Base-by-base conservation (phyloP, 2,329 filamentous ascomycete genomes). In the Exophiala aquamarina region DNA sequence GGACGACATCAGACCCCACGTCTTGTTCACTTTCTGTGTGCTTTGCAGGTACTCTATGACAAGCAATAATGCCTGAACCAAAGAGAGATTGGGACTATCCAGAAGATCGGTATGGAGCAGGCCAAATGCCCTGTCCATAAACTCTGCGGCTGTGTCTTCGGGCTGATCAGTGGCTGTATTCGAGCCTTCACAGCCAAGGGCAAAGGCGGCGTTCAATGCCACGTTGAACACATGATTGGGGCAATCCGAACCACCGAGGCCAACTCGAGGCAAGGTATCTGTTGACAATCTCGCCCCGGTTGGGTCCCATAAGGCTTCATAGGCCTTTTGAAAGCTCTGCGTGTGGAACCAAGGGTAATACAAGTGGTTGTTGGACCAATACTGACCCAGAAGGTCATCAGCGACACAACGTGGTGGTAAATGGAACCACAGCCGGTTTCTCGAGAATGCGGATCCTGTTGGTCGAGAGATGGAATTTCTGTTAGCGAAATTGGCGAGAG, bases 301-400 rank as follows among this genome's bases (percentile, higher is more conserved):
- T 13, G 63, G 54, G 6, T 52, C 49, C 70, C 70, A 74, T 1
- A 75, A 55, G 26, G 61, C 66, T 23, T 66, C 56, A 37, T 73
- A 73, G 1, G 67, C 68, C 14, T 54, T 50, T 42, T 70, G 59
- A 38, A 76, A 75, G n/a, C 63, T 64, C 0, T 63, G 61, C 3
- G 66, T 62, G 55, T 74, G 66, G 41, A 75, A 68, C 45, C 73
- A 69, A 0, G n/a, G n/a, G n/a, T n/a, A n/a, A n/a, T n/a, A n/a
- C n/a, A n/a, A n/a, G n/a, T n/a, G n/a, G n/a, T n/a, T n/a, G n/a
- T n/a, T n/a, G n/a, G n/a, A n/a, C n/a, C n/a, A n/a, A n/a, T n/a
- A n/a, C n/a, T n/a, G n/a, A n/a, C n/a, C n/a, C n/a, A n/a, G n/a
- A n/a, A n/a, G n/a, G n/a, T n/a, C n/a, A n/a, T n/a, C n/a, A n/a